These are phyloP conservation scores for Sclerotinia borealis DNA, from an alignment of 2,329 filamentous ascomycete genomes.

Conservation along the genomic window DNA sequence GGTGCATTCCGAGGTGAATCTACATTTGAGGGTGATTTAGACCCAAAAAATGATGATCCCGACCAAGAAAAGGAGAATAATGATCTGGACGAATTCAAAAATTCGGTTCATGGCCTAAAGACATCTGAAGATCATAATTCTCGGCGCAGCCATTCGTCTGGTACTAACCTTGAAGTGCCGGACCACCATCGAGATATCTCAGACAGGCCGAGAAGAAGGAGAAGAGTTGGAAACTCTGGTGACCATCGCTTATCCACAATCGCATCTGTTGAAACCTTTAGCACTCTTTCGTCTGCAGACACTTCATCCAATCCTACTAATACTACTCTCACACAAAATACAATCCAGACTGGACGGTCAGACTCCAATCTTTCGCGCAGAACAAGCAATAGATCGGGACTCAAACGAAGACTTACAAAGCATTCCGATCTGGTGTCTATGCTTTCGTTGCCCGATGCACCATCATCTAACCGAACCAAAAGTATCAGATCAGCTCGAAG, in stretches of 20 bases:
- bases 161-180: constrained; percentile 16
- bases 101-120: constrained; percentile 13
- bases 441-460: constrained; percentile 64
- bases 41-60: constrained; percentile 13
- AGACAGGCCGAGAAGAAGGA: constrained; percentile 17
- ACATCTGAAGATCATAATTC: constrained; percentile 12
- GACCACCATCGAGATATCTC: background rate
- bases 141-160: constrained; percentile 8
- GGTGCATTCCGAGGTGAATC: constrained; percentile 61
- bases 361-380: constrained; percentile 27
- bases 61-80: constrained; percentile 22
- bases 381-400: constrained; percentile 31
- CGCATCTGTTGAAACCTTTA: constrained; percentile 28
- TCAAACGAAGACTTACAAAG: constrained; percentile 67
- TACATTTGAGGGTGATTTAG: constrained; percentile 26
- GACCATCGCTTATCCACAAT: constrained; percentile 30
- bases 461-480: constrained; percentile 50
- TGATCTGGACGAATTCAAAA: constrained; percentile 12
- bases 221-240: constrained; percentile 23
- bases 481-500: constrained; percentile 74
- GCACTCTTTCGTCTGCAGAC: constrained; percentile 18
- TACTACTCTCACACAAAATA: constrained; percentile 40
- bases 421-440: constrained; percentile 94
- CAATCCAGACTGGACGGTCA: constrained; percentile 20
- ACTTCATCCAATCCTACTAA: constrained; percentile 28